Conservation (phyloP, 2,329 filamentous ascomycete genomes). For the Mariannaea elegans region DNA sequence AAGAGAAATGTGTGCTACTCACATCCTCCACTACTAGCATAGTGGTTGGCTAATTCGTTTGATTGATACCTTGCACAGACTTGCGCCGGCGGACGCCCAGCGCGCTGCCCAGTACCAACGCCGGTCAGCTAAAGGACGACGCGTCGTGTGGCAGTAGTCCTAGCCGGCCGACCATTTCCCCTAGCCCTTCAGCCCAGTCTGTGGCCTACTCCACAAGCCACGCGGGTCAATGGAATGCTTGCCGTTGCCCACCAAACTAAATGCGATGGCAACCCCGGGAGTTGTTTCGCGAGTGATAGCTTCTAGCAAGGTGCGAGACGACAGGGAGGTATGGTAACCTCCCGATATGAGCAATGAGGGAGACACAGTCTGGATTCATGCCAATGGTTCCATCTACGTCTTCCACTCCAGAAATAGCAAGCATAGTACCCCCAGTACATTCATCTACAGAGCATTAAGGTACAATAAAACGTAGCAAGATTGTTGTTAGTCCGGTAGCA, state of each 20-base stretch:
- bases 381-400: slow-evolving; percentile 6
- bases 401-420: neutral
- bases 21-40: neutral
- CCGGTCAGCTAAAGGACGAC: slow-evolving; percentile 24
- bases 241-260: slow-evolving; percentile 16
- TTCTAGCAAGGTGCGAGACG: slow-evolving; percentile 8
- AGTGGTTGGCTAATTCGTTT: slow-evolving; percentile 16
- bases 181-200: slow-evolving; percentile 27
- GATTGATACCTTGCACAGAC: slow-evolving; percentile 37
- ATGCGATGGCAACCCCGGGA: slow-evolving; percentile 27
- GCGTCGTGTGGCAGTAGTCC: slow-evolving; percentile 26
- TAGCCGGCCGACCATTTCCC: slow-evolving; percentile 22
- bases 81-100: slow-evolving; percentile 23
- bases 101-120: slow-evolving; percentile 22
- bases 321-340: slow-evolving; percentile 9
- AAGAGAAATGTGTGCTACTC: neutral
- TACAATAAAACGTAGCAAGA: neutral
- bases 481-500: slow-evolving; percentile 3
- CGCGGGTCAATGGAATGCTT: slow-evolving; percentile 41
- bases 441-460: neutral
- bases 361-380: slow-evolving; percentile 25
- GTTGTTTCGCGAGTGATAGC: slow-evolving; percentile 10
- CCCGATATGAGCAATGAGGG: slow-evolving; percentile 20
- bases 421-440: neutral
- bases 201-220: slow-evolving; percentile 40